Evolutionary conservation across 2,329 filamentous ascomycete genomes (phyloP), one percentile per base, ranked within the genome.

Genomic region (Aspergillus versicolor): DNA sequence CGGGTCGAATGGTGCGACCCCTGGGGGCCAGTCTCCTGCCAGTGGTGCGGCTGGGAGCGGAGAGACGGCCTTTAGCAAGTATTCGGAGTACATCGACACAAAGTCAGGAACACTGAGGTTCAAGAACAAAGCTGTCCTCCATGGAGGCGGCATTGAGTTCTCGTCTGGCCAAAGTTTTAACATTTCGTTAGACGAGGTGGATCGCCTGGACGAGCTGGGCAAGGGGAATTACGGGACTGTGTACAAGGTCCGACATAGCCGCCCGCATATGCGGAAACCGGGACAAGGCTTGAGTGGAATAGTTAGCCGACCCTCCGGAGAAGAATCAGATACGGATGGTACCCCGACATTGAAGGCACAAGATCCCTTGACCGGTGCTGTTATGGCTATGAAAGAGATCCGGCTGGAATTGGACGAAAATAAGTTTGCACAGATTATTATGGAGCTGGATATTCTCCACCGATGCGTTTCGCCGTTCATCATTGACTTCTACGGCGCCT

Each of bases 311-410:
- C 68, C 73, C 12, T 11, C 58, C 5, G 65, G 54, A 19, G 67
- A 65, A 6, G 61, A 64, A 11, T 50, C 64, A 24, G 59, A 61
- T 54, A 38, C 45, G 3, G 51, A 54, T 17, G 46, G 30, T 1
- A 58, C 63, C 3, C 8, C 54, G 6, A n/a, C 27, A 4, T 3
- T 22, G n/a, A 62, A 60, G 9, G 32, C 60, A 1, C 57, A 67
- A 17, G 70, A 71, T 54, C 66, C 68, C 30, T 63, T 74, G 11
- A 73, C 77, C 0, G 92, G 93, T 17, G 84, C 90, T 49, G 82
- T 96, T 58, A 97, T 99, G 94, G 94, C 94, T 13, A 99, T 99
- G 94, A 99, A 99, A 74, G 94, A 99, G 75, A 95, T 99, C 67
- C 86, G 94, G 19, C 81, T 99, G 9, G 94, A 99, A 74, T 81